Conservation (phyloP, 495 filamentous ascomycete species). For the Corynascus novoguineensis region DNA sequence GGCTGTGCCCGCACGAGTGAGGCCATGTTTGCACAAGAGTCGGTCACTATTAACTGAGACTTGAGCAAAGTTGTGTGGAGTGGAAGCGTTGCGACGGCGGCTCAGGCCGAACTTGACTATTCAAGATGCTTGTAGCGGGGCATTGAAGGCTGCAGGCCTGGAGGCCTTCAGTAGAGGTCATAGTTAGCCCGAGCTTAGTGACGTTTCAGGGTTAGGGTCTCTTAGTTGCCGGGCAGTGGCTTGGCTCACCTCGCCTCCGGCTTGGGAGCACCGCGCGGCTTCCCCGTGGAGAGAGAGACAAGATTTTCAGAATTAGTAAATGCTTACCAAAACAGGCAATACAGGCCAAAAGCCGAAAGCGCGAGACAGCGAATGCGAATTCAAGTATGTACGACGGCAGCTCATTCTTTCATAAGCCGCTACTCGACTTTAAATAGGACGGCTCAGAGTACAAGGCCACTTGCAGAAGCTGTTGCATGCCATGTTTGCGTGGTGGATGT, state of each 20-base stretch:
- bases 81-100: background rate
- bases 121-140: too few relatives aligned
- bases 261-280: background rate
- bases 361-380: background rate
- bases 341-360: background rate
- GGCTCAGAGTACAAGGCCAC: background rate
- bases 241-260: too few relatives aligned
- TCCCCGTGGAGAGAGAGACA: background rate
- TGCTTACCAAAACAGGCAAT: constrained; percentile 8
- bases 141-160: too few relatives aligned
- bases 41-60: background rate
- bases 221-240: background rate
- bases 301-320: background rate
- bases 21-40: constrained; percentile 27
- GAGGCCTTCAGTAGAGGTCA: too few relatives aligned
- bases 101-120: too few relatives aligned
- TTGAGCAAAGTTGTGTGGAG: background rate
- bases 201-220: constrained; percentile 5
- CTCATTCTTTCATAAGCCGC: background rate
- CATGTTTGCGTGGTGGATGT: constrained; percentile 9
- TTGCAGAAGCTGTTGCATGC: background rate
- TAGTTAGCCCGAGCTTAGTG: too few relatives aligned
- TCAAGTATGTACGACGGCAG: too few relatives aligned
- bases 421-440: too few relatives aligned
- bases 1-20: constrained; percentile 30